Evolutionary conservation across 2,329 filamentous ascomycete genomes (phyloP).

Genomic region (Paramyrothecium roridum): DNA sequence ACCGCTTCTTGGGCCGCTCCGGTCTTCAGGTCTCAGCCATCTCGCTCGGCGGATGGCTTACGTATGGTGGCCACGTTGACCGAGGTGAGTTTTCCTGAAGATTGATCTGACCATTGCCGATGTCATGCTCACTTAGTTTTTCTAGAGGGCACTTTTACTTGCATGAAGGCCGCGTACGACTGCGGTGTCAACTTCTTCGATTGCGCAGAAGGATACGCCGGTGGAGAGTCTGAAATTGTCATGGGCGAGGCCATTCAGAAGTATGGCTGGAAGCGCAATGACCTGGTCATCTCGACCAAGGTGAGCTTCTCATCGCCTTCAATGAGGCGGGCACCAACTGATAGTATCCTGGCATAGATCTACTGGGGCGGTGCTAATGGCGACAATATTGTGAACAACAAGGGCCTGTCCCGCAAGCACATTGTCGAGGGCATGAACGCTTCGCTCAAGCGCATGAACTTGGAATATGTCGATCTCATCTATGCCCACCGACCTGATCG

Average conservation of each 20-base stretch:
- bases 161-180: conserved; percentile 61
- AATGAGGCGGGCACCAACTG: not conserved
- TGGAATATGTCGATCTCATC: conserved; percentile 65
- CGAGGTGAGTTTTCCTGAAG: conserved; percentile 44
- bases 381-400: conserved; percentile 62
- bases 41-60: conserved; percentile 69
- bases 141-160: conserved; percentile 46
- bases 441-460: conserved; percentile 53
- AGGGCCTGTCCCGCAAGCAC: conserved; percentile 66
- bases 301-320: conserved; percentile 20
- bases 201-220: conserved; percentile 55
- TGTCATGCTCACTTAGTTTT: conserved; percentile 6
- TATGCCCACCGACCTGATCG: conserved; percentile 68
- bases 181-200: conserved; percentile 63
- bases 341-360: conserved; percentile 39
- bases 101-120: not conserved
- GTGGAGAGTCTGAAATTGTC: conserved; percentile 59
- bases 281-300: conserved; percentile 61
- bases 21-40: conserved; percentile 74
- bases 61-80: conserved; percentile 71
- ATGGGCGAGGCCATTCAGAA: conserved; percentile 60
- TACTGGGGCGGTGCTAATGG: conserved; percentile 63
- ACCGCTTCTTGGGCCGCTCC: conserved; percentile 67
- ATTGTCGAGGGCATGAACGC: conserved; percentile 63
- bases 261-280: conserved; percentile 58